Base-by-base conservation (phyloP, 2,329 filamentous ascomycete species). In the Penicillium sp. region DNA sequence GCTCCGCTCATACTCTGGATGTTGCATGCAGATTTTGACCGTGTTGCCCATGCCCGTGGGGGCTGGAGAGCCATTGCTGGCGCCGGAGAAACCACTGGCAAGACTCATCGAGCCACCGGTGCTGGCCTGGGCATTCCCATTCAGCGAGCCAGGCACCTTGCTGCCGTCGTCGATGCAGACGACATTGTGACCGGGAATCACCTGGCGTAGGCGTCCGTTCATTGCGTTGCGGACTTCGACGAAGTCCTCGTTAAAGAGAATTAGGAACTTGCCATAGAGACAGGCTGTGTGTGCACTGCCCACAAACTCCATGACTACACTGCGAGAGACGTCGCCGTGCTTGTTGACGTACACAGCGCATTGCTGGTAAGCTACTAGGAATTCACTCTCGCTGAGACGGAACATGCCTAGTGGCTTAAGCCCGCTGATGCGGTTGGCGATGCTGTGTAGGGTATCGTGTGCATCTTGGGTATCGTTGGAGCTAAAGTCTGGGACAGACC, bases 321-420 rank as follows among this genome's bases (percentile, higher is more conserved):
- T 91, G 43, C 95, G 88, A 37, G 87, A 93, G 28, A 99, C 91
- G 59, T 99, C 94, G 62, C 94, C 94, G 73, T 97, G 91, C 76
- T 97, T 97, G 79, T 99, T 95, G 69, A 97, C 89, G 69, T 97
- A 99, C 9, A 99, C 92, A 17, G 92, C 94, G 66, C 93, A 97
- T 73, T 97, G 91, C 74, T 95, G 90, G 73, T 97, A 99, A 36
- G 89, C 90, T 46, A 97, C 85, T 26, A 99, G 79, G 75, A 97
- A 99, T 72, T 96, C 94, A 54, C 89, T 88, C 56, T 95, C 90
- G 62, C 89, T 92, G 52, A 99, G 85, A 38, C 92, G 87, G 81
- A 99, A 97, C 94, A 99, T 99, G 65, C 92, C 92, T 11, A 99
- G 80, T 0, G 94, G 93, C 53, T 87, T 85, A 68, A 96, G 90